Evolutionary conservation across 2,329 filamentous ascomycete genomes (phyloP).

Genomic region (Alternaria arbusti): DNA sequence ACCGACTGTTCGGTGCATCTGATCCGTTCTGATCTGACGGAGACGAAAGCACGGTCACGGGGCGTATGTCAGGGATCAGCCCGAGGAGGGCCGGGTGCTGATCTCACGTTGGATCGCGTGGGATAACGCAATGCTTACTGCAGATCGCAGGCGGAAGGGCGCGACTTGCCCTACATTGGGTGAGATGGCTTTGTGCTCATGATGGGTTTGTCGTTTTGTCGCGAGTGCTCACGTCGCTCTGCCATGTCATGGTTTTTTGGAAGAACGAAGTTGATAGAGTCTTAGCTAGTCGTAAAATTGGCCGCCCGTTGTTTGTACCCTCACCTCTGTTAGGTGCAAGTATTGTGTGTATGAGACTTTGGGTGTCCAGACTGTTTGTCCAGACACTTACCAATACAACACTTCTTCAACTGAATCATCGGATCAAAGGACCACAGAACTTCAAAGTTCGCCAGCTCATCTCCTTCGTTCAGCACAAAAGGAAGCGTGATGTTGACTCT

Average conservation of each 20-base stretch:
- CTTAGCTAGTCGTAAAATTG: too few species aligned
- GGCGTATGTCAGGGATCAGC: neutral
- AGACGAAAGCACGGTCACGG: neutral
- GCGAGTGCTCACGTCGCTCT: too few species aligned
- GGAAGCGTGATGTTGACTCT: neutral
- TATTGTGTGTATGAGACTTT: neutral
- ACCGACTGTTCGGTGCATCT: neutral
- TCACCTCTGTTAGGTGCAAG: neutral
- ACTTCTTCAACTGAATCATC: neutral
- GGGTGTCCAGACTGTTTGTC: neutral
- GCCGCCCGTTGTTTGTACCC: too few species aligned
- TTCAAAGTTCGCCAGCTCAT: neutral
- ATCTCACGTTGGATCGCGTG: neutral
- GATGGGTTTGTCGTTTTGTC: neutral
- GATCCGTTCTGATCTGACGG: neutral
- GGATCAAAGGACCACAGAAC: neutral
- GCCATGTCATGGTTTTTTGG: too few species aligned
- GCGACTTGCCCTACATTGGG: neutral
- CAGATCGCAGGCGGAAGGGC: neutral
- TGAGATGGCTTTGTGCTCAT: neutral
- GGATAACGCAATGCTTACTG: constrained; percentile 1
- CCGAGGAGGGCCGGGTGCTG: neutral
- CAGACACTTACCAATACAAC: neutral
- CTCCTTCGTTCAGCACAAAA: neutral
- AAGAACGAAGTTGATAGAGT: neutral